Evolutionary conservation across 129 eudicot species (phyloP), one percentile per base, ranked within the genome.

Genomic region (Glebionis coronaria): DNA sequence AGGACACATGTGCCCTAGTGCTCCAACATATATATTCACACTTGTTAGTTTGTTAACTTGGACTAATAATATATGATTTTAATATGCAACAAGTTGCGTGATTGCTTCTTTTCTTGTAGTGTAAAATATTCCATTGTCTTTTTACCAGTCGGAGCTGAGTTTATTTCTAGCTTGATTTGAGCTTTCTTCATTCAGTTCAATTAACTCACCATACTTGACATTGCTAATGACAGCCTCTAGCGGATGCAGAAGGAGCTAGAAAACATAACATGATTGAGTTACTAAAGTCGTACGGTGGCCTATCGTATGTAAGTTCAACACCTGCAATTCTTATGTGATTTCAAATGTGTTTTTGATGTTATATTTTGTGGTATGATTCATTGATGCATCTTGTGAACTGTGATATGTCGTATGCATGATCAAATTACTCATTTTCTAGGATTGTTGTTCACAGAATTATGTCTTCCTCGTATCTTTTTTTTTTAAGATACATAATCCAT

Each of bases 191-290:
- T 38, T 19, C 40, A 45, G 44, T 35, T 71, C 20, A 67, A 15
- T 70, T 42, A 38, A 66, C 73, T 70, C 57, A 75, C 59, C 67
- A 45, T 66, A 52, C 58, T 67, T 73, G 60, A 31, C 73, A 13
- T 72, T 50, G 5, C 49, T 76, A 38, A 59, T 88, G 73, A 68
- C 90, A 92, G 96, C 98, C 98, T 86, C 83, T 92, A 76, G 98
- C 98, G 63, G 98, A 92, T 80, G 98, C 98, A 3, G 98, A 92
- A 75, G 98, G 98, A 73, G 95, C 98, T 65, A 85, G 82, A 75
- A 86, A 85, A 62, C 75, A 75, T 78, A 72, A 74, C 71, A 86
- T 88, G 95, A 86, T 88, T 65, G 96, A 88, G 85, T 72, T 92
- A 54, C 79, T 92, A 58, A 92, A 82, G 84, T 77, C 96, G 6